These are phyloP conservation scores for Pestalotiopsis sp. DNA, from an alignment of 2,329 filamentous ascomycete genomes.

Conservation along the genomic window DNA sequence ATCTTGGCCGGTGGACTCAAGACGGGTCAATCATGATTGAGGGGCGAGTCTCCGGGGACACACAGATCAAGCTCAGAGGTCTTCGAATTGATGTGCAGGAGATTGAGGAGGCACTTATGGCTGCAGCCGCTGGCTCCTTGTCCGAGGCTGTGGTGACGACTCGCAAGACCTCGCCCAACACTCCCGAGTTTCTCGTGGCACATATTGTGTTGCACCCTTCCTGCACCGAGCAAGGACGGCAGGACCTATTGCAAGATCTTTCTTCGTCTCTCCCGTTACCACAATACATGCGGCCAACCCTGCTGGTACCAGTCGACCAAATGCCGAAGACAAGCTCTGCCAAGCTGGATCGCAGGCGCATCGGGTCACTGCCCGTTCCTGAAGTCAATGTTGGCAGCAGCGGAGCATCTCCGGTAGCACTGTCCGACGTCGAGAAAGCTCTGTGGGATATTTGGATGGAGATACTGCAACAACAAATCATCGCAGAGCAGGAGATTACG, in stretches of 20 bases:
- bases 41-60: neutral
- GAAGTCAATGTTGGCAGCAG: too few species aligned
- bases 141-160: neutral
- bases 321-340: neutral
- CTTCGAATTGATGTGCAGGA: neutral
- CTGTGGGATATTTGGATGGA: conserved; percentile 1
- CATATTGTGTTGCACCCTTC: neutral
- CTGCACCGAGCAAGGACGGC: neutral
- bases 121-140: neutral
- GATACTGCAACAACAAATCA: neutral
- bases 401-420: too few species aligned
- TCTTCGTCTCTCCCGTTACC: neutral
- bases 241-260: neutral
- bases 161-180: neutral
- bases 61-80: neutral
- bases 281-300: neutral
- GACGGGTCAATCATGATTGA: neutral
- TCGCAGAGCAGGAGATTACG: neutral
- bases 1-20: neutral
- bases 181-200: neutral
- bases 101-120: neutral
- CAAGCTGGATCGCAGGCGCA: neutral
- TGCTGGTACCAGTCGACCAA: neutral
- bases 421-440: neutral
- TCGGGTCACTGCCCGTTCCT: neutral